Base-by-base conservation (phyloP, 345 rosid genomes). In the Rhodamnia rubescens region DNA sequence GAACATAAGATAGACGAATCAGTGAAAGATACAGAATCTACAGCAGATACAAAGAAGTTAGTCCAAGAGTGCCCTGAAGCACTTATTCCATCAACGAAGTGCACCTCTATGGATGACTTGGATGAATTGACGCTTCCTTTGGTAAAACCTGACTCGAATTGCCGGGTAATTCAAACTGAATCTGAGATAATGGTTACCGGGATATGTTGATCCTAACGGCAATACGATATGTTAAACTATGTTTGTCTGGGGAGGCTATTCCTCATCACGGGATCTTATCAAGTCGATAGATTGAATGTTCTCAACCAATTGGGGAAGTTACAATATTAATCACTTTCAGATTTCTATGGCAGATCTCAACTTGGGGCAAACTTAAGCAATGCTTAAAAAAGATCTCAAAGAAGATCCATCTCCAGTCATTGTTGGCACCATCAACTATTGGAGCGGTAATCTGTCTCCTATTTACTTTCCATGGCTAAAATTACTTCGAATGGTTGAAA, bases 381-480 rank as follows among this genome's bases (percentile, higher is more conserved):
- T 16, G 86, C 69, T 27, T 84, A 4, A 69, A 42, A 40, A 75
- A 5, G 29, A 49, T 90, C 55, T 32, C 83, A 7, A 52, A 52
- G 13, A 87, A 87, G 24, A 47, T 90, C 51, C 86, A 92, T 81
- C 44, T 91, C 75, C 85, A 87, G 75, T 83, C 82, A 82, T 47
- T 91, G 86, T 82, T 92, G 27, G 86, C 92, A 51, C 92, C 92
- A 55, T 88, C 90, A 40, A 91, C 92, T 24, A 81, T 84, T 16
- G 92, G 89, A 84, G 92, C 89, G 61, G 92, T 92, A 89, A 58
- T 78, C 44, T 78, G 2, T 5, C 22, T 36, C 80, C 18, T 44
- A 13, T 32, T 32, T 69, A 9, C 32, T 11, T 20, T 18, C 78
- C 32, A 29, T 0, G 22, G 42, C 4, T 61, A 29, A 61, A 61